Evolutionary conservation across 306 rosid species (phyloP), one percentile per base, ranked within the genome.

Genomic region (Acacia melanoxylon): DNA sequence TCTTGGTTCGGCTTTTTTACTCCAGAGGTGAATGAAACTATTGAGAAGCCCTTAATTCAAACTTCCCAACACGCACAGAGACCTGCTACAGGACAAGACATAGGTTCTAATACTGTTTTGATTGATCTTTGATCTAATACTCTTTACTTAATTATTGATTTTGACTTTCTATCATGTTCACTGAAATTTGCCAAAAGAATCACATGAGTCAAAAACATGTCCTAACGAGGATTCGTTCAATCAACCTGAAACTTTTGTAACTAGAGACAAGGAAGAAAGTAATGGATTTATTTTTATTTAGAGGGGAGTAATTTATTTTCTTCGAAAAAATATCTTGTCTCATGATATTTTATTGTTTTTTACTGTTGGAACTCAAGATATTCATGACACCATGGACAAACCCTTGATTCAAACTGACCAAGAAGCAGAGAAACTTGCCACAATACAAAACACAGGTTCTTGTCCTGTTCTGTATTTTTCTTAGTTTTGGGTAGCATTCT

Each of bases 71-170:
- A 58, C 0, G 6, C 16, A 58, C 11, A 20, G 40, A 6, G 27
- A 8, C 27, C 4, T 0, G 3, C 0, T 9, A 0, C 1, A n/a
- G 15, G 10, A 2, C 65, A 22, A 0, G 65, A 58, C 1, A 8
- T 9, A 54, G 61, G 25, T 54, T 52, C 10, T 52, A 19, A 54
- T 8, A 24, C 20, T 7, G 12, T 20, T 52, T 11, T 49, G 1
- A 52, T 52, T 9, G 61, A 8, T 8, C 12, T 20, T 0, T 8
- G 13, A 7, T n/a, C 24, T n/a, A 56, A 8, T n/a, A 56, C 4
- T 56, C 5, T 2, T 56, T 10, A 22, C 10, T 56, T n/a, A 56
- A 8, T 19, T 20, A 19, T 0, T 56, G 13, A 7, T 9, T 56
- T 22, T 8, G 1, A 56, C 63, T 58, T 58, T 8, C 6, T 8